Percentiles rank a stretch among this genome's conserved stretches.
Evolutionary conservation across 148 eudicot species (phyloP).

Genomic region (Nyssa sinensis): DNA sequence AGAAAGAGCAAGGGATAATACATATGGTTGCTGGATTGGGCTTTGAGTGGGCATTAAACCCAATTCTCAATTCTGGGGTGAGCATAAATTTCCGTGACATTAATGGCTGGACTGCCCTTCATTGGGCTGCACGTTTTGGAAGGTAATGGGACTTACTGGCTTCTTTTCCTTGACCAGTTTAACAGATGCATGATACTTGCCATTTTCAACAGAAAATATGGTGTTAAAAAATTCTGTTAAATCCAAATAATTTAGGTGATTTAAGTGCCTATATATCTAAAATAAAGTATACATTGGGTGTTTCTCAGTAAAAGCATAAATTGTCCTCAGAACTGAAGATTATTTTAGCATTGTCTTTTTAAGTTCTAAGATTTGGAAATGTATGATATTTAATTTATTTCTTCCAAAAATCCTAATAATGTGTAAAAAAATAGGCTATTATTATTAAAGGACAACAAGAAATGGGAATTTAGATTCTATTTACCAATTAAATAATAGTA

Average conservation of each 20-base stretch:
- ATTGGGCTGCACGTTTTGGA: conserved; percentile 98
- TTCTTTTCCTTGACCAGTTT: not conserved
- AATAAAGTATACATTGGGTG: no score
- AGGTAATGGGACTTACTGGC: conserved; percentile 43
- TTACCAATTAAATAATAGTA: not conserved
- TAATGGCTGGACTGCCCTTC: conserved; percentile 97
- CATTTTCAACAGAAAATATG: not conserved
- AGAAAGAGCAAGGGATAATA: conserved; percentile 89
- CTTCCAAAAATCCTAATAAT: not conserved
- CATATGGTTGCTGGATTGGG: conserved; percentile 93
- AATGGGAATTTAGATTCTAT: not conserved
- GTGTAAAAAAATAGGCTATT: not conserved
- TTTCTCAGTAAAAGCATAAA: no score
- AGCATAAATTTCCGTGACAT: conserved; percentile 84
- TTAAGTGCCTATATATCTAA: not conserved
- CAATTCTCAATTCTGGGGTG: conserved; percentile 71
- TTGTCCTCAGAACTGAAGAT: not conserved
- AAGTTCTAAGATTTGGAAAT: not conserved
- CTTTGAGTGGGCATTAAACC: conserved; percentile 85
- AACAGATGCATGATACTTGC: not conserved
- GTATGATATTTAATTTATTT: not conserved
- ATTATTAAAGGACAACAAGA: not conserved
- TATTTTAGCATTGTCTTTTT: not conserved
- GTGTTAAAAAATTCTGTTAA: not conserved
- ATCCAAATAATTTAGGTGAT: not conserved